Evolutionary conservation across 1,139 yeast species (phyloP).

Genomic region (Protomyces inouyei): DNA sequence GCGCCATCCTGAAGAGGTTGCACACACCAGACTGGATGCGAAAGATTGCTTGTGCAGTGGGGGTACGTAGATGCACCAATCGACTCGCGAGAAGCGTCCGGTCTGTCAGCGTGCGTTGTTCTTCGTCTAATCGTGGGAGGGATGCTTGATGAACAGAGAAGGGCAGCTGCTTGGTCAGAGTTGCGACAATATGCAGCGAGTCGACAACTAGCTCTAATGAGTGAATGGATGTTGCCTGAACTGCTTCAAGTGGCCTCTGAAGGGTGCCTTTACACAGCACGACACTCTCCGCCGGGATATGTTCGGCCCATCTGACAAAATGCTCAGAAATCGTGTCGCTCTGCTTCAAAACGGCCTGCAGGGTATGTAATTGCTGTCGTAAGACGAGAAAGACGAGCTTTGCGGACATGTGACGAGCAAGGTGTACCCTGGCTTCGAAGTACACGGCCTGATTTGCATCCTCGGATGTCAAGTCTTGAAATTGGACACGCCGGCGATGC

Average conservation of each 20-base stretch:
- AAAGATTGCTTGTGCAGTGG: conserved; percentile 95
- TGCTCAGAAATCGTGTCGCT: conserved; percentile 45
- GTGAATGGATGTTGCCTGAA: conserved; percentile 87
- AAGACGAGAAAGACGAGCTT: conserved; percentile 4
- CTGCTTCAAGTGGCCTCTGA: conserved; percentile 74
- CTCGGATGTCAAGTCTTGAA: not conserved
- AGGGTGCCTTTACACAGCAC: conserved; percentile 84
- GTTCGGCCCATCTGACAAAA: conserved; percentile 94
- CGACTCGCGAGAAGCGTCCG: conserved; percentile 83
- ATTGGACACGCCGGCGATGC: not conserved
- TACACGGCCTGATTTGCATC: not conserved
- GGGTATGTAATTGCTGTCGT: not conserved
- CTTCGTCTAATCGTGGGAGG: conserved; percentile 74
- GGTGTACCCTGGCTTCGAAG: not conserved
- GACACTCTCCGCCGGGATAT: conserved; percentile 79
- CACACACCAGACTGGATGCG: conserved; percentile 88
- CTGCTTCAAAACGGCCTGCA: conserved; percentile 6
- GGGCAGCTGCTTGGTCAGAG: conserved; percentile 88
- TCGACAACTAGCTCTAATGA: conserved; percentile 76
- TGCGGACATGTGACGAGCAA: not conserved
- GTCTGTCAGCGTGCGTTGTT: conserved; percentile 50
- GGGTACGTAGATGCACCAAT: conserved; percentile 92
- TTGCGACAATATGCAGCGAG: conserved; percentile 70
- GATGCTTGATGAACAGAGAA: conserved; percentile 93
- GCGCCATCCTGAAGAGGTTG: conserved; percentile 80